Evolutionary conservation across 1,139 yeast genomes (phyloP), one percentile per base, ranked within the genome.

Genomic region (Yamadazyma siamensis): DNA sequence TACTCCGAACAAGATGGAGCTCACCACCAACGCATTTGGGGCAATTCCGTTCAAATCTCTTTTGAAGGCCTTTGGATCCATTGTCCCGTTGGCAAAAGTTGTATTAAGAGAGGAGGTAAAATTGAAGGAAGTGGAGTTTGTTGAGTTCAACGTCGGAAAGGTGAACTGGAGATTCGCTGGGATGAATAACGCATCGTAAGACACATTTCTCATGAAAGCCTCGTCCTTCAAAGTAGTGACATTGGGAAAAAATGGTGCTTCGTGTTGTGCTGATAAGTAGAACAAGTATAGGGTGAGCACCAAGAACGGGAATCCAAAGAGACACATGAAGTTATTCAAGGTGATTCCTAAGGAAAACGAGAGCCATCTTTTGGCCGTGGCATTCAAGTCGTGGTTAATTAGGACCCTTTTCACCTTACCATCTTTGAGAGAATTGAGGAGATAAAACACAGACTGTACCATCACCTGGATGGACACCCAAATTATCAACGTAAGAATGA

Each of bases 301-400:
- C 32, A 74, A 51, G 31, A 73, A 67, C 2, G 80, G 80, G 27
- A 62, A 54, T 0, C 69, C 69, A 44, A 68, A 68, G 3, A 58
- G 38, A 18, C 50, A 41, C 40, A 71, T 47, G 33, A 62, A 64
- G 20, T 58, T 49, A 29, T 54, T 52, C 4, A 66, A 38, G 2
- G 56, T 32, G 18, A 59, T 52, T 2, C 77, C 77, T 13, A 59
- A 32, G 10, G 56, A 41, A 32, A 52, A 51, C 31, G 46, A 57
- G 13, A 50, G 20, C 33, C 54, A 47, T 36, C 61, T 59, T 29
- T 23, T 38, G n/a, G 39, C 23, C 6, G 42, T 46, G 26, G 48
- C 37, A 4, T 39, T 33, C 17, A 33, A 33, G 4, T 31, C 20
- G 5, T 23, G 20, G 15, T 10, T 23, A 24, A 26, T 21, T 10